phyloP scores from a whole-genome alignment of 1,284 basidiomycete genomes.

The Leccinum griseonigrum region DNA sequence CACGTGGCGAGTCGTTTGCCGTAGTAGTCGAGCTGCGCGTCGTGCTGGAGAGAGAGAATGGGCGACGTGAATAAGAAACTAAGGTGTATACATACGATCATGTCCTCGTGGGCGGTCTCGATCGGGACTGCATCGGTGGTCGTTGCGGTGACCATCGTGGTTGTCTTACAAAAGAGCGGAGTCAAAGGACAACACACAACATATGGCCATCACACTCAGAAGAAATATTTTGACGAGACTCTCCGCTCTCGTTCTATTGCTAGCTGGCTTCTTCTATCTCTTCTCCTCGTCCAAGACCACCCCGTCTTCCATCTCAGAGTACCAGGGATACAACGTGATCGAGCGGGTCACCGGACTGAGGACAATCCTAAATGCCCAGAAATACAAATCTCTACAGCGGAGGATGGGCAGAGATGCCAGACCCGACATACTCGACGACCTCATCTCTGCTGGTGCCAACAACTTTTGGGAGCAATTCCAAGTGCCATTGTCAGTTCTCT shows the following conservation, averaged over 20 bases:
- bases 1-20: conserved; percentile 96
- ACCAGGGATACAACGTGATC: conserved; percentile 61
- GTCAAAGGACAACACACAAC: neutral
- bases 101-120: conserved; percentile 92
- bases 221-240: conserved; percentile 21
- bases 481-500: conserved; percentile 70
- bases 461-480: conserved; percentile 94
- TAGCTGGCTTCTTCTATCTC: conserved; percentile 16
- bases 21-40: conserved; percentile 98
- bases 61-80: neutral
- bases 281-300: conserved; percentile 13
- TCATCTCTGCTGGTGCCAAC: conserved; percentile 71
- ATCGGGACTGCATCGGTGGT: conserved; percentile 73
- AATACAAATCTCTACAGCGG: conserved; percentile 82
- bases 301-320: conserved; percentile 19
- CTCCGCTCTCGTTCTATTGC: conserved; percentile 16
- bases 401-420: conserved; percentile 83
- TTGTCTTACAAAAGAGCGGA: neutral
- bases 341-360: conserved; percentile 82
- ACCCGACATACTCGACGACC: conserved; percentile 73
- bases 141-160: conserved; percentile 35
- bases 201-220: conserved; percentile 27
- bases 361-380: conserved; percentile 75
- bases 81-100: conserved; percentile 68
- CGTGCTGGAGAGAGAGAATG: conserved; percentile 49